A percentile compares a stretch with the other conserved stretches of the same genome.
These are phyloP conservation scores for Cephaloascus fragrans DNA, from an alignment of 805 yeast genomes.

Conservation along the genomic window DNA sequence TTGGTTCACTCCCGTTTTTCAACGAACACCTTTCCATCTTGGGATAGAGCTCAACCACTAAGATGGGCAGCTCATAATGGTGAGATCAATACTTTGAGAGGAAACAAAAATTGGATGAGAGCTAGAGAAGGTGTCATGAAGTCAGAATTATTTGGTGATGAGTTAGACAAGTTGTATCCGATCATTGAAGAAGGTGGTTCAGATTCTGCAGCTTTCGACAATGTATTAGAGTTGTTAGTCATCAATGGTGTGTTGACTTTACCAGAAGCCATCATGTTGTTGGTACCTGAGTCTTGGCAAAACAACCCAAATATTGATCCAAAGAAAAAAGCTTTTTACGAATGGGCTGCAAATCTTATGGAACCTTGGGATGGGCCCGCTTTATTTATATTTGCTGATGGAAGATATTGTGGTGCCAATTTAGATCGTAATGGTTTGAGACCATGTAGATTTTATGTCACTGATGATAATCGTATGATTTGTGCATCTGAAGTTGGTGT, in stretches of 20 bases:
- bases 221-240: slow-evolving; percentile 84
- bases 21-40: slow-evolving; percentile 97
- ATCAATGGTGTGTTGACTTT: slow-evolving; percentile 85
- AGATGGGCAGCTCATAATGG: slow-evolving; percentile 98
- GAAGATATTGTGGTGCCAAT: slow-evolving; percentile 97
- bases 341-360: slow-evolving; percentile 98
- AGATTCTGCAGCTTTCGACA: slow-evolving; percentile 96
- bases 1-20: slow-evolving; percentile 96
- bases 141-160: slow-evolving; percentile 80
- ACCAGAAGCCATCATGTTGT: slow-evolving; percentile 95
- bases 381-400: slow-evolving; percentile 91
- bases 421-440: slow-evolving; percentile 95
- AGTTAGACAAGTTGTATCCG: slow-evolving; percentile 83
- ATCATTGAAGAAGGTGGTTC: slow-evolving; percentile 98
- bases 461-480: slow-evolving; percentile 89
- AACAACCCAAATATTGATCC: slow-evolving; percentile 82
- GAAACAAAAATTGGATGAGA: slow-evolving; percentile 99
- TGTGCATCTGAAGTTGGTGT: slow-evolving; percentile 99
- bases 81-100: slow-evolving; percentile 94
- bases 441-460: slow-evolving; percentile 95
- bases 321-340: slow-evolving; percentile 88
- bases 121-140: slow-evolving; percentile 97
- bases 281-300: slow-evolving; percentile 98
- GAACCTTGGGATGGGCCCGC: slow-evolving; percentile 99
- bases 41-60: slow-evolving; percentile 99